These are phyloP conservation scores for Populus ilicifolia DNA, from an alignment of 345 rosid species.

Conservation along the genomic window DNA sequence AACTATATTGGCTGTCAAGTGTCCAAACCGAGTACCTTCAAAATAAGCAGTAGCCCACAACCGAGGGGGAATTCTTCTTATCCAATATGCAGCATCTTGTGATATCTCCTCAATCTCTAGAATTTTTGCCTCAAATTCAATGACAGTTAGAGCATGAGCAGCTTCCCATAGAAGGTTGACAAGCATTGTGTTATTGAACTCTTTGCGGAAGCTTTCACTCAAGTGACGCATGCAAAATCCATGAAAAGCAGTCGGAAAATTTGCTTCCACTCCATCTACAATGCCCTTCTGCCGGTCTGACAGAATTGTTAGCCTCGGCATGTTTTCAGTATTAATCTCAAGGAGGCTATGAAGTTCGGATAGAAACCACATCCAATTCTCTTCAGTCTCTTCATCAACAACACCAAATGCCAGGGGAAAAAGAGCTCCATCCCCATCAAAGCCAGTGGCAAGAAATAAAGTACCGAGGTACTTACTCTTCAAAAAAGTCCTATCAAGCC, in stretches of 20 bases:
- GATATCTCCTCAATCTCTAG: slow-evolving; percentile 88
- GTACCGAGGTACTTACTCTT: slow-evolving; percentile 96
- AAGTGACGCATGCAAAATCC: slow-evolving; percentile 96
- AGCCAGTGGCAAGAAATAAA: slow-evolving; percentile 87
- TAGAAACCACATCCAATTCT: slow-evolving; percentile 99
- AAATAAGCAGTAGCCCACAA: slow-evolving; percentile 96
- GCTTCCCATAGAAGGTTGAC: slow-evolving; percentile 95
- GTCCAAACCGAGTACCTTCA: slow-evolving; percentile 90
- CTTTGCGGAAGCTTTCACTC: slow-evolving; percentile 89
- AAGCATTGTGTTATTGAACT: slow-evolving; percentile 86
- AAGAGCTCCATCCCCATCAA: slow-evolving; percentile 92
- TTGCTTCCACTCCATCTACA: slow-evolving; percentile 86
- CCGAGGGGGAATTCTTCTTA: slow-evolving; percentile 83
- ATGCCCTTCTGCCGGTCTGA: slow-evolving; percentile 88
- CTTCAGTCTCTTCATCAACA: slow-evolving; percentile 92
- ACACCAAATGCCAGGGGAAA: slow-evolving; percentile 96
- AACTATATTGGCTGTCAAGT: slow-evolving; percentile 76
- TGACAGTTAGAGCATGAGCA: slow-evolving; percentile 81
- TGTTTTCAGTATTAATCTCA: slow-evolving; percentile 89
- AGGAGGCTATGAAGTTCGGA: slow-evolving; percentile 91
- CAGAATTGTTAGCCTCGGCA: slow-evolving; percentile 93
- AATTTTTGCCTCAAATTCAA: slow-evolving; percentile 85
- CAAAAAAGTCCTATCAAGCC: slow-evolving; percentile 75
- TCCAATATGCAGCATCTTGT: slow-evolving; percentile 94
- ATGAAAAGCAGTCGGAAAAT: slow-evolving; percentile 94